Evolutionary conservation across 495 filamentous ascomycete genomes (phyloP), one percentile per base, ranked within the genome.

Genomic region (Pyronema omphalodes): DNA sequence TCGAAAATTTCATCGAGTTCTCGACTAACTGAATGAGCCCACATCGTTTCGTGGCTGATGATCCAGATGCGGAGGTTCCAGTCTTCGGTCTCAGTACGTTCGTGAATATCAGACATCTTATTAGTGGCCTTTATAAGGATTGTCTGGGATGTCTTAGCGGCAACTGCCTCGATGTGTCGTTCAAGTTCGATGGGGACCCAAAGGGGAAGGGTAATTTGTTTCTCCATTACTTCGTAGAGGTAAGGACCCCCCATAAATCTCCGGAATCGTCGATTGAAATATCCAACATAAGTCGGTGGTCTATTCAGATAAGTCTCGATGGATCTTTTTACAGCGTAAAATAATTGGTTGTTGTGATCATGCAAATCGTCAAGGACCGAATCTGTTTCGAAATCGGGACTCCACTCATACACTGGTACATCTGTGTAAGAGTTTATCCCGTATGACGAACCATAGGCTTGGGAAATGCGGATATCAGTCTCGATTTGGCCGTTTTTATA

Each of bases 61-160:
- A 70, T 52, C 65, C 68, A 70, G 35, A 59, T 65, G n/a, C 63
- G 55, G 3, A 65, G 53, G 41, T 68, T 67, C n/a, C 61, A 62
- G 7, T 47, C 45, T 14, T 60, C 63, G 9, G 23, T 34, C 1
- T 15, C 17, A 53, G 57, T 36, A 61, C 14, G 15, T 18, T 23
- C 0, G n/a, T 44, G 23, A 51, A 54, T 14, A 23, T 48, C 36
- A 41, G 9, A 14, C 44, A 52, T 33, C 55, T 43, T 43, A 6
- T 12, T n/a, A 6, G 39, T 43, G 39, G 39, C 15, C 1, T 43
- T 1, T 1, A 43, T 12, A 43, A 17, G 11, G 39, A n/a, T 12
- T 6, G 1, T 43, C 15, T 43, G 39, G 3, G 15, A n/a, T 1
- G 15, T 43, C 12, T 12, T n/a, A 17, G 39, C 11, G 15, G 39